Evolutionary conservation across 441 rosid genomes (phyloP), one percentile per base, ranked within the genome.

Genomic region (Hypseocharis bilobata): DNA sequence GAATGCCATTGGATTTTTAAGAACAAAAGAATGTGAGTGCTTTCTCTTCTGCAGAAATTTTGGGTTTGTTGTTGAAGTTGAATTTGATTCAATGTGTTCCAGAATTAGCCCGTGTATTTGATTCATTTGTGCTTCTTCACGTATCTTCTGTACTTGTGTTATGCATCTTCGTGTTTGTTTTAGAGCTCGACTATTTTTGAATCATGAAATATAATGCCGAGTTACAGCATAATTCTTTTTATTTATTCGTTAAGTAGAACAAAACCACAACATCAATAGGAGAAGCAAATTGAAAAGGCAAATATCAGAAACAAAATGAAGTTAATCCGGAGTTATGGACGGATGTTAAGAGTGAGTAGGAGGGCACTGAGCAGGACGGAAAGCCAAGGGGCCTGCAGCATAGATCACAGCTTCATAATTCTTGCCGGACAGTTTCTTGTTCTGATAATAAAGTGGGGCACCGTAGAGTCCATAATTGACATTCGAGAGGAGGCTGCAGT

Each of bases 321-420:
- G 64, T 38, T 23, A 54, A 25, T 29, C 52, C 45, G 51, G 14
- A 19, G 34, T 23, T 3, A 30, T 40, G 40, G 23, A 58, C 27
- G 14, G 27, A 61, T 4, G 38, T 78, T 71, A 82, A 70, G 56
- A 54, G 68, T 79, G 79, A 63, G 79, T 59, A 65, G 81, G 76
- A 65, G 81, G 76, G 78, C 98, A 89, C 1, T 80, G 71, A 55
- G 76, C 64, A 23, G 90, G 92, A 29, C 89, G 90, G 80, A 92
- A 92, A 70, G 96, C 96, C 82, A 89, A 65, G 20, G 96, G 98
- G 17, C 93, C 96, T 2, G 96, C 86, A 40, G 96, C 82, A 54
- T 86, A 89, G 67, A 91, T 11, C 49, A 83, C 86, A 22, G 81
- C 92, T 60, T 84, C 82, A 3, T 83, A 84, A 56, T 64, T 67